Conservation (phyloP, 768 basidiomycete species). For the Russula vinacea region DNA sequence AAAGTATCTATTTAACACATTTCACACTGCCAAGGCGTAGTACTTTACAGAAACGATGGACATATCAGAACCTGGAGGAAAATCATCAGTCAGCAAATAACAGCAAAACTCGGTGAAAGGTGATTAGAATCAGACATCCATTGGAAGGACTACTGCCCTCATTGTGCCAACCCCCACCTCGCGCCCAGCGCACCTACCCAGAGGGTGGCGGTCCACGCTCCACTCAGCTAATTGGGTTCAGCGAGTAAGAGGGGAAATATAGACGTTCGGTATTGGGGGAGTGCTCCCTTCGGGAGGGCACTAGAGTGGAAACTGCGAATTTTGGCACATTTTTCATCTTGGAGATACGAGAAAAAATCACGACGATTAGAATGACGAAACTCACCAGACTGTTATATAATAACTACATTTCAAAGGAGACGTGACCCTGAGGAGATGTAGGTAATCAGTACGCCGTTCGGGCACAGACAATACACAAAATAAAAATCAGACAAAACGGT, state of each 20-base stretch:
- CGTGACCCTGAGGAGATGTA: constrained; percentile 1
- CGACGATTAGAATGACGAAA: not conserved
- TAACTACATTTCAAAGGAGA: not conserved
- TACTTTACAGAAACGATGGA: too few species aligned
- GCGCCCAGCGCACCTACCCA: constrained; percentile 62
- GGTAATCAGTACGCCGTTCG: not conserved
- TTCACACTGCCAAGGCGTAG: too few species aligned
- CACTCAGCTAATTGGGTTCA: constrained; percentile 62
- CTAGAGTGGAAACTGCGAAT: constrained; percentile 90
- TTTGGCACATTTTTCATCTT: constrained; percentile 44
- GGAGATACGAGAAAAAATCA: constrained; percentile 10
- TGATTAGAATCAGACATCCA: constrained; percentile 72
- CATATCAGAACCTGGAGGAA: not conserved
- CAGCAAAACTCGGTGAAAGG: not conserved
- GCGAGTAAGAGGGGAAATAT: constrained; percentile 63
- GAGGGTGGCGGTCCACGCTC: constrained; percentile 59
- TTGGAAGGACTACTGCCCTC: constrained; percentile 73
- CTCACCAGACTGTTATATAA: constrained; percentile 3
- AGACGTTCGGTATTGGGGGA: constrained; percentile 68
- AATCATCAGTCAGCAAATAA: not conserved
- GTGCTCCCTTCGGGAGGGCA: constrained; percentile 61
- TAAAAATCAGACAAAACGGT: constrained; percentile 72
- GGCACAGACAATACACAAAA: not conserved
- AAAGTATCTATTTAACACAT: too few species aligned
- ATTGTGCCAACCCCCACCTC: constrained; percentile 70